phyloP scores from a whole-genome alignment of 257 asterid genomes.

The Scutellaria baicalensis region DNA sequence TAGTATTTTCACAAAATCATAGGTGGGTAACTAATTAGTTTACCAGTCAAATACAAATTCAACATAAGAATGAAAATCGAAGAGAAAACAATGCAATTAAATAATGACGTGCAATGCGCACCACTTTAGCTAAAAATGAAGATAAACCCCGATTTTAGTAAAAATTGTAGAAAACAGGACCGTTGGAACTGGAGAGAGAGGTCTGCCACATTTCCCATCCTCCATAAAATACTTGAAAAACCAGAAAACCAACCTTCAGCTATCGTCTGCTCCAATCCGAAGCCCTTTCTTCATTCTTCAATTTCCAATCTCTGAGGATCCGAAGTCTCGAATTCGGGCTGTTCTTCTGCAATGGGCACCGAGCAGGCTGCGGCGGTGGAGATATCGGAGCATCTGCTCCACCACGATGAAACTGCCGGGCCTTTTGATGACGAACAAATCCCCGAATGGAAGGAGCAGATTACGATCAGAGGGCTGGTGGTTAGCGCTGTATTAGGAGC shows the following conservation, averaged over 20 bases:
- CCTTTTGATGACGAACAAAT: conserved; percentile 24
- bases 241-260: not conserved
- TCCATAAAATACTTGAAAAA: not conserved
- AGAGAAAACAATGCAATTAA: no score
- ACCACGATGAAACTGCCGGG: conserved; percentile 12
- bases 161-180: conserved; percentile 1
- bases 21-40: no score
- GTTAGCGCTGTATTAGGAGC: conserved; percentile 80
- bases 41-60: no score
- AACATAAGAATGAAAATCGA: no score
- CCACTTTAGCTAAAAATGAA: no score
- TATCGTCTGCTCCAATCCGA: not conserved
- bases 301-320: not conserved
- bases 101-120: no score
- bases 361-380: conserved; percentile 41
- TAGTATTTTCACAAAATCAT: no score
- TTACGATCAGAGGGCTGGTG: conserved; percentile 75
- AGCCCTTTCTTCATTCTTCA: not conserved
- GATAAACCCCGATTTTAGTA: not conserved
- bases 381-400: conserved; percentile 65
- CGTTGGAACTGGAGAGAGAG: conserved; percentile 5
- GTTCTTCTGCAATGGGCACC: conserved; percentile 42
- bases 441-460: conserved; percentile 90
- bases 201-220: not conserved
- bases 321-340: not conserved